Evolutionary conservation across 73 alveolate genomes (phyloP).

Genomic region (Symbiodinium pilosum): DNA sequence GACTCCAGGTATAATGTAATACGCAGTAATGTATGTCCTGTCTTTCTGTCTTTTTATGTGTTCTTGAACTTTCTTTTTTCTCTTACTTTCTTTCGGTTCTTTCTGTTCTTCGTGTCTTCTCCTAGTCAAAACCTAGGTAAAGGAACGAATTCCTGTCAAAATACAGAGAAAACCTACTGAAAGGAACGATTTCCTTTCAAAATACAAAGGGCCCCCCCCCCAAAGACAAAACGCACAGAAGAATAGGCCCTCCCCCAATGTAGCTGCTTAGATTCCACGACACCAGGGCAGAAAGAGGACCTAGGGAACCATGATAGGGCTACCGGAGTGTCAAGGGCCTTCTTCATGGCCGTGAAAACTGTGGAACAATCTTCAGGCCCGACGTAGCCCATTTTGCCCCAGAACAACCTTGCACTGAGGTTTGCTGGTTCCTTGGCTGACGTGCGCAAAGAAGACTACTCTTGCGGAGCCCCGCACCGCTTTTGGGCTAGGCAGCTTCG

Average conservation of each 20-base stretch:
- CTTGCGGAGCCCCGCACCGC: slow-evolving; percentile 5
- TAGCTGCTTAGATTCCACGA: neutral
- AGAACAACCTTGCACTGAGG: neutral
- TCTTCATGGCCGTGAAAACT: slow-evolving; percentile 4
- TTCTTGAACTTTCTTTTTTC: neutral
- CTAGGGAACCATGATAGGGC: neutral
- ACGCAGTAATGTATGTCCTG: neutral
- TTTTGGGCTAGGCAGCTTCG: no score
- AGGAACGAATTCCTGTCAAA: no score
- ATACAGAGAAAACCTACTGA: no score
- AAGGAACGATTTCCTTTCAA: no score
- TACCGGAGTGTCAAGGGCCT: neutral
- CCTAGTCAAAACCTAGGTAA: no score
- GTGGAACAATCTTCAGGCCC: slow-evolving; percentile 2
- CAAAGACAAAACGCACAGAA: no score
- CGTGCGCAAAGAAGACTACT: neutral
- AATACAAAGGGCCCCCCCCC: no score
- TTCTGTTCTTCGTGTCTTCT: neutral
- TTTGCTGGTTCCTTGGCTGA: neutral
- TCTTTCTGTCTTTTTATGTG: neutral
- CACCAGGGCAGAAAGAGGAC: neutral
- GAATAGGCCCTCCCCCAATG: no score
- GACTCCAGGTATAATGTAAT: no score
- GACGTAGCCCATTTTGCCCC: neutral
- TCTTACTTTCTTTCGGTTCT: neutral